Percentiles rank a stretch among this genome's conserved stretches.
phyloP scores from a whole-genome alignment of 192 early-diverging fungal genomes.

The Backusella luteola region DNA sequence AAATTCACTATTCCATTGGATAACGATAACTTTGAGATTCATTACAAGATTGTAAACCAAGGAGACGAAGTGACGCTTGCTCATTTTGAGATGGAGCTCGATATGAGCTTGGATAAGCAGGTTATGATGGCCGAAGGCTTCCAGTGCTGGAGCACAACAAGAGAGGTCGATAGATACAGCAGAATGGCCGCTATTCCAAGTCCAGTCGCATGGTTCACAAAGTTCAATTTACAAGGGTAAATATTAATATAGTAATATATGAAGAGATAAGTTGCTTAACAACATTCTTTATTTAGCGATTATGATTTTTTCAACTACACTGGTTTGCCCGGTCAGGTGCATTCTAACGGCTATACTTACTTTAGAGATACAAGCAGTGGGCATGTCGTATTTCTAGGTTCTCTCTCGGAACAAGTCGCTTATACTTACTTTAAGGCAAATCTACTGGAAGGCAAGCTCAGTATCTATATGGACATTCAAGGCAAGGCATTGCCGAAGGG shows the following conservation, averaged over 20 bases:
- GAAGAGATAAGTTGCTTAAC: neutral
- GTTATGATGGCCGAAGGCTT: conserved; percentile 49
- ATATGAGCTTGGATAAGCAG: conserved; percentile 23
- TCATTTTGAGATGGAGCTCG: conserved; percentile 14
- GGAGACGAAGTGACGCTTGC: neutral
- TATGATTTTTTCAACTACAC: conserved; percentile 44
- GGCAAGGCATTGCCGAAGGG: conserved; percentile 35
- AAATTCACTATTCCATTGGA: neutral
- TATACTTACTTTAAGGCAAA: conserved; percentile 48
- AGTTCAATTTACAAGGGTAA: conserved; percentile 39
- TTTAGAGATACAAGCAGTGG: conserved; percentile 30
- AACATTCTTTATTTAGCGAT: conserved; percentile 19
- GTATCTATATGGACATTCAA: conserved; percentile 42
- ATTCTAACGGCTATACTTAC: conserved; percentile 40
- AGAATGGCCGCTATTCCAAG: conserved; percentile 35
- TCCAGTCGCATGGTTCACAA: conserved; percentile 33
- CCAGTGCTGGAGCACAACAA: conserved; percentile 44
- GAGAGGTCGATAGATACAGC: conserved; percentile 30
- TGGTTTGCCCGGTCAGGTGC: conserved; percentile 38
- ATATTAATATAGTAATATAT: neutral
- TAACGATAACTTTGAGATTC: conserved; percentile 5
- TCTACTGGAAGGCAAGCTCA: conserved; percentile 25
- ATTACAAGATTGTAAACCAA: conserved; percentile 5
- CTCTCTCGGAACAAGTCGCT: conserved; percentile 39
- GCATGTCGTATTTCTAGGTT: conserved; percentile 25